Evolutionary conservation across 768 basidiomycete genomes (phyloP).

Genomic region (Mycena floridula): DNA sequence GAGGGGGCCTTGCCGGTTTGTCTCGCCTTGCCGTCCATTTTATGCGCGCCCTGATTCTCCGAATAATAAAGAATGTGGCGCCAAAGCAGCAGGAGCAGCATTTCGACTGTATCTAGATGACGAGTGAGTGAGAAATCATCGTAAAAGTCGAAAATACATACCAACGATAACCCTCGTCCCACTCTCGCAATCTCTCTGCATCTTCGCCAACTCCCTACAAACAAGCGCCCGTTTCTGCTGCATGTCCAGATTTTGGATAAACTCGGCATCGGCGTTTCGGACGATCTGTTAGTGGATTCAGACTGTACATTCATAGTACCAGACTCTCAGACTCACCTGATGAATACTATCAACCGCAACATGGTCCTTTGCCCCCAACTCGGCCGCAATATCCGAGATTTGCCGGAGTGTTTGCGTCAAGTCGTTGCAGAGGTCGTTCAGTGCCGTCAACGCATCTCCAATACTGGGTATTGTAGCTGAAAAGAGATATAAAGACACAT

Average conservation of each 20-base stretch:
- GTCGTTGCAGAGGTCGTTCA: constrained; percentile 56
- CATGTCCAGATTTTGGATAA: constrained; percentile 63
- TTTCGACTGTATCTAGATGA: constrained; percentile 59
- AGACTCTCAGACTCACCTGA: constrained; percentile 40
- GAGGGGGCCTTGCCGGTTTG: constrained; percentile 31
- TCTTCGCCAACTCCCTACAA: constrained; percentile 51
- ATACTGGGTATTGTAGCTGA: constrained; percentile 72
- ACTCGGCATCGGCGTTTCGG: constrained; percentile 40
- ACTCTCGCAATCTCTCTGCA: constrained; percentile 29
- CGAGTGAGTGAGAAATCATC: background rate
- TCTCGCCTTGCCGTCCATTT: constrained; percentile 10
- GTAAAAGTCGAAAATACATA: constrained; percentile 22
- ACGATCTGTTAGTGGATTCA: constrained; percentile 33
- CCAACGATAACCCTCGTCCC: constrained; percentile 53
- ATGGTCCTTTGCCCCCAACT: constrained; percentile 67
- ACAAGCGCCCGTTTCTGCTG: constrained; percentile 64
- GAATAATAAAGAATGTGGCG: constrained; percentile 70
- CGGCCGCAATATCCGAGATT: constrained; percentile 60
- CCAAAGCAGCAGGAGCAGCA: constrained; percentile 76
- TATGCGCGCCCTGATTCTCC: constrained; percentile 28
- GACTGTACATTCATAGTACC: background rate
- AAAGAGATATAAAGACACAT: constrained; percentile 1
- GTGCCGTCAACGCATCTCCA: constrained; percentile 64
- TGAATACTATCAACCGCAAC: constrained; percentile 65
- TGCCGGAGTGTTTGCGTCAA: constrained; percentile 58